Evolutionary conservation across 768 basidiomycete genomes (phyloP).

Genomic region (Termitomyces sp.): DNA sequence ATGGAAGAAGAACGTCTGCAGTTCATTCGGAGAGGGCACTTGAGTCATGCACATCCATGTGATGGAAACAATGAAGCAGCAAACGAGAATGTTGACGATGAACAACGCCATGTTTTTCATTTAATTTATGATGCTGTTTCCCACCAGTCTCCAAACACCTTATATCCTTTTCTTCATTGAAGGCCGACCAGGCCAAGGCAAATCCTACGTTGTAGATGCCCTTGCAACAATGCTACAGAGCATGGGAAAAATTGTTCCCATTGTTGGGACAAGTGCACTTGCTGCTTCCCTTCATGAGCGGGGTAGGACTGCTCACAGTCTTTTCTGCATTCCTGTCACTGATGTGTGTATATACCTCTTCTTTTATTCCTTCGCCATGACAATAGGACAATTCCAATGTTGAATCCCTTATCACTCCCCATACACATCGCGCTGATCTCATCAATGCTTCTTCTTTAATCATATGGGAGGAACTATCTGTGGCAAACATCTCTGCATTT

Average conservation of each 20-base stretch:
- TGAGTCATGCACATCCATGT: not conserved
- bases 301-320: slow-evolving; percentile 5
- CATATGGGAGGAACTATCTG: not conserved
- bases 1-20: not conserved
- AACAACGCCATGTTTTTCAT: not conserved
- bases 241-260: slow-evolving; percentile 1
- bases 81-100: not conserved
- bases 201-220: too few species aligned
- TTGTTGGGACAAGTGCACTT: slow-evolving; percentile 6
- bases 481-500: too few species aligned
- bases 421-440: too few species aligned
- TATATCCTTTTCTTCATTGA: too few species aligned
- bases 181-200: too few species aligned
- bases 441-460: too few species aligned
- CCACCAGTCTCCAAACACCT: too few species aligned
- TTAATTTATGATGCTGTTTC: not conserved
- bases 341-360: not conserved
- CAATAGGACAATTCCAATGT: too few species aligned
- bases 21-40: not conserved
- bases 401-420: too few species aligned
- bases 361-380: not conserved
- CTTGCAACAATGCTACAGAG: too few species aligned
- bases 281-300: slow-evolving; percentile 5
- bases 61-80: not conserved
- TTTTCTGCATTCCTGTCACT: slow-evolving; percentile 7